Evolutionary conservation across 2,329 filamentous ascomycete species (phyloP).

Genomic region (Teratosphaeria nubilosa): DNA sequence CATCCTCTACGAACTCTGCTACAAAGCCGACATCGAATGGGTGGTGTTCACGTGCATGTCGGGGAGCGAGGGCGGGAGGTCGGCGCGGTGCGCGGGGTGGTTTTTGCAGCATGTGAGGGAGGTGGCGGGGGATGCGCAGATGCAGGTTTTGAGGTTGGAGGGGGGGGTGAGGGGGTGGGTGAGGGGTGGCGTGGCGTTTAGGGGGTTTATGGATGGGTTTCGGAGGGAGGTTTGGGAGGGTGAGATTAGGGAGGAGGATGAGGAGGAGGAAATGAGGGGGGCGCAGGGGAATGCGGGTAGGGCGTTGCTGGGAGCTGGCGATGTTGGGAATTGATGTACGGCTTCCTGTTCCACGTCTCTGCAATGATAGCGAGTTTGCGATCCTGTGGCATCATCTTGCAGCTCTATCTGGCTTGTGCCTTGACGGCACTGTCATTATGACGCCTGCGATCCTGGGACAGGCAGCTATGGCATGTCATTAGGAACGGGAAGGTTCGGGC

Average conservation of each 20-base stretch:
- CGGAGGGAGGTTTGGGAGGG: constrained; percentile 33
- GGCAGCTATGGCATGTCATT: too few relatives aligned
- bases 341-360: too few relatives aligned
- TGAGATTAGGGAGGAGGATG: constrained; percentile 23
- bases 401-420: too few relatives aligned
- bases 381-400: too few relatives aligned
- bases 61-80: constrained; percentile 17
- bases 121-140: constrained; percentile 26
- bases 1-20: constrained; percentile 35
- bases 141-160: constrained; percentile 33
- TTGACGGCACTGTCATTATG: too few relatives aligned
- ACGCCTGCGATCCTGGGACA: too few relatives aligned
- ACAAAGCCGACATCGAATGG: constrained; percentile 34
- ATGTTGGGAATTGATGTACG: not conserved
- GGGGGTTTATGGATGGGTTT: constrained; percentile 31
- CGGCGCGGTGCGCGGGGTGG: constrained; percentile 27
- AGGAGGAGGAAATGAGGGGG: constrained; percentile 10
- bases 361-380: too few relatives aligned
- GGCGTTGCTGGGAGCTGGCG: not conserved
- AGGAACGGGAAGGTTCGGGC: too few relatives aligned
- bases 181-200: constrained; percentile 30
- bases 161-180: constrained; percentile 39
- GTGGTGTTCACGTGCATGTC: constrained; percentile 39
- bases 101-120: constrained; percentile 26
- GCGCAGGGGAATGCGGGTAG: not conserved